Base-by-base conservation (phyloP, 805 yeast species). In the Debaryomyces tyrocola region DNA sequence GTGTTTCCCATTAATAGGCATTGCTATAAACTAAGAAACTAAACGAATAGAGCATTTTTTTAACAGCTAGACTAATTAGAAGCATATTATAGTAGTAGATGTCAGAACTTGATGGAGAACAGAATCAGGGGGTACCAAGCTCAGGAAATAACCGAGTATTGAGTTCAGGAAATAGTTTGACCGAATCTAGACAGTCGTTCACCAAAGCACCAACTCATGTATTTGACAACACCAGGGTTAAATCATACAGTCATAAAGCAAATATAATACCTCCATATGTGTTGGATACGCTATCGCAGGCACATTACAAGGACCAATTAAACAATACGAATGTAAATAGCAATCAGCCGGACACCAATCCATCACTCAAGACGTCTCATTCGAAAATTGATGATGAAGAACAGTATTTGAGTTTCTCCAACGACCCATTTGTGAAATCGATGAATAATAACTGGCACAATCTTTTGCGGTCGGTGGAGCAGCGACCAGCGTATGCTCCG, bases 251-350 rank as follows among this genome's bases (percentile, higher is more conserved):
- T 41, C 71, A 67, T 43, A 56, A 53, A 38, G 64, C 77, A 12
- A 67, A 66, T 36, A 63, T 66, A 24, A 66, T 73, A 18, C 92
- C 92, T 1, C 84, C 86, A 1, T 86, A 80, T 64, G 90, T 81
- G 0, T 61, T 85, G 37, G 86, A 83, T 47, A 74, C 75, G 27
- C 58, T 82, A n/a, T 63, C 75, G 3, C 67, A 65, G 55, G 72
- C 64, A 3, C 73, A 74, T 55, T 66, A 66, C 52, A 66, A 63
- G 46, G 74, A 72, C 18, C 73, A 67, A 53, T 51, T 62, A 33
- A 54, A 54, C 43, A 66, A 67, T 53, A 53, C 54, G 37, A 69
- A 69, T 51, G 63, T 55, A 40, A 66, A 67, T 48, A 52, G 38
- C 11, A 21, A 18, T 8, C 41, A 50, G 11, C 48, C 51, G 29